Conservation (phyloP, 306 rosid genomes). For the Alnus glutinosa region DNA sequence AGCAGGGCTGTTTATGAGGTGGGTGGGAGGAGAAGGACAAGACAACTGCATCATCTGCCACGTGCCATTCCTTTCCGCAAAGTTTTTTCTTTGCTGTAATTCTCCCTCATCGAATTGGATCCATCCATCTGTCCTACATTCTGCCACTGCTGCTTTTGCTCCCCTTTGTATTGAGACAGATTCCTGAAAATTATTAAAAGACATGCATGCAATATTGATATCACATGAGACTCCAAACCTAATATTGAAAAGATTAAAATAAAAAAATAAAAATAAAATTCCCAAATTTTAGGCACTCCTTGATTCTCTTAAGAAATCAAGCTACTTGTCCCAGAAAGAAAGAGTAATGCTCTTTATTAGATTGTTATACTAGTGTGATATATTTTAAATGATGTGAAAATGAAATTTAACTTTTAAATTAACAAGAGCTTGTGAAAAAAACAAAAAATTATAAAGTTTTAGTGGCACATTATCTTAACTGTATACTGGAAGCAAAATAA, state of each 20-base stretch:
- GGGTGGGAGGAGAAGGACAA: constrained; percentile 37
- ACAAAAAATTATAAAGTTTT: too few species aligned
- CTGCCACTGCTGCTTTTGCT: constrained; percentile 50
- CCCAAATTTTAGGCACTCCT: not conserved
- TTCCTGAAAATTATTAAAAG: constrained; percentile 51
- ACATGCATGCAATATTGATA: constrained; percentile 3
- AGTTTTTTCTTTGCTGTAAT: constrained; percentile 64
- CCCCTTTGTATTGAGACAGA: constrained; percentile 60
- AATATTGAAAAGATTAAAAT: not conserved
- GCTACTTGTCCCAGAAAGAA: not conserved
- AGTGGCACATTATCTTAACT: too few species aligned
- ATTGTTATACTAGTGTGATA: too few species aligned
- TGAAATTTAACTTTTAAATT: too few species aligned
- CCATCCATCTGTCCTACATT: constrained; percentile 72
- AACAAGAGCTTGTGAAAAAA: too few species aligned
- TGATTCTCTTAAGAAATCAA: constrained; percentile 1
- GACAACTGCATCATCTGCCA: constrained; percentile 77
- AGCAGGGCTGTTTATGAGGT: constrained; percentile 43
- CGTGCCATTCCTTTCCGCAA: constrained; percentile 79
- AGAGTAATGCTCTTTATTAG: too few species aligned
- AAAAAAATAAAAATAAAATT: not conserved
- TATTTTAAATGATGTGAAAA: too few species aligned
- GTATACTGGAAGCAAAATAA: not conserved
- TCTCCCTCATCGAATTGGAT: constrained; percentile 65
- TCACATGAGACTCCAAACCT: constrained; percentile 26